Conservation (phyloP, 192 early-diverging fungal genomes). For the Kappamyces sp. region DNA sequence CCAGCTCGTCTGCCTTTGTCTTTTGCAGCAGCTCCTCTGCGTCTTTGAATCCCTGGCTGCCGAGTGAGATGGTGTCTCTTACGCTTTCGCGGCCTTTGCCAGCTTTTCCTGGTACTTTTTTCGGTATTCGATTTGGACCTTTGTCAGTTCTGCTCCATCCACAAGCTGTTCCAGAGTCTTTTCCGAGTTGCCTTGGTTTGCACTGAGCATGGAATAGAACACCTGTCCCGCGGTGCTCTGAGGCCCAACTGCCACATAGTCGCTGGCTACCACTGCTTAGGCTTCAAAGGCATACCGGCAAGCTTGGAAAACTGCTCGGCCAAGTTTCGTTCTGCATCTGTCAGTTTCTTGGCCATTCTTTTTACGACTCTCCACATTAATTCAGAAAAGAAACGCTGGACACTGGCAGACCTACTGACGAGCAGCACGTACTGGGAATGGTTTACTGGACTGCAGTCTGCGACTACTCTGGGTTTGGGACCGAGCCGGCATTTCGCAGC, state of each 20-base stretch:
- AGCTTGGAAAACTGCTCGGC: conserved; percentile 14
- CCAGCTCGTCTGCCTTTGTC: neutral
- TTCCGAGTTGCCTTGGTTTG: too few species aligned
- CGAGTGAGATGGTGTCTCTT: too few species aligned
- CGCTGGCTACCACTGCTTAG: conserved; percentile 3
- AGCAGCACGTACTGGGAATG: too few species aligned
- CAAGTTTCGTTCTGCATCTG: neutral
- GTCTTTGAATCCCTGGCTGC: conserved; percentile 5
- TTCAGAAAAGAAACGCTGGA: too few species aligned
- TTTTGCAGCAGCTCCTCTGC: conserved; percentile 13
- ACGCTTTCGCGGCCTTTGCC: conserved; percentile 1
- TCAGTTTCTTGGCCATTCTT: conserved; percentile 8
- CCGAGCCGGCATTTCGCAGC: too few species aligned
- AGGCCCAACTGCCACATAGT: conserved; percentile 1
- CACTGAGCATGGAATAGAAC: conserved; percentile 1
- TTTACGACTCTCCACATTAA: neutral
- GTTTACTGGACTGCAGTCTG: too few species aligned
- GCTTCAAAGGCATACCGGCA: conserved; percentile 2
- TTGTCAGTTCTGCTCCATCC: neutral
- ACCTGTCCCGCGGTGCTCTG: neutral
- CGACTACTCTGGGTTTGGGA: too few species aligned
- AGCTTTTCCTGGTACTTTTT: conserved; percentile 12
- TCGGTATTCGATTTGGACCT: neutral
- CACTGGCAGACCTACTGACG: too few species aligned
- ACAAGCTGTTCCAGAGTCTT: neutral